Evolutionary conservation across 2,329 filamentous ascomycete species (phyloP), one percentile per base, ranked within the genome.

Genomic region (Scedosporium apiospermum): DNA sequence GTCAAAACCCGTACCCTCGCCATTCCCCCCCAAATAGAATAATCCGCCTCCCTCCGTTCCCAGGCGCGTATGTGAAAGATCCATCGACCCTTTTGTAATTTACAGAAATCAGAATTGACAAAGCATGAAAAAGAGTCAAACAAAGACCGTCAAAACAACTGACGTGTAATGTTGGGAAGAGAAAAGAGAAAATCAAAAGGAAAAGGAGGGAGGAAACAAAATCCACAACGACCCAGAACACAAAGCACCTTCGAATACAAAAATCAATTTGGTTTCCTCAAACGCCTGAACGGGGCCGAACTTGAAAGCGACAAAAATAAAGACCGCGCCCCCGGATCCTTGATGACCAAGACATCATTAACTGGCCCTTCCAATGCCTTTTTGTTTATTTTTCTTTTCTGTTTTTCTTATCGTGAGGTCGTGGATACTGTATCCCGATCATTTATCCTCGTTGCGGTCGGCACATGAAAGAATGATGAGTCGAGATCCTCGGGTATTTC

Each of bases 171-270:
- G 57, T 46, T 44, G 59, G 61, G 62, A 41, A 63, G 44, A 62
- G 57, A 62, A 65, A 53, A 42, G 27, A 60, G 41, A 62, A 62
- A 65, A 58, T 21, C 51, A 62, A 64, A 57, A 42, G 26, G 57
- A 62, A 64, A 59, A 58, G 63, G 63, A 64, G 67, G 64, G 65
- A 63, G 63, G 63, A 64, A 61, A 66, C 62, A 66, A 66, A 64
- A 65, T 66, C 64, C 67, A 62, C 61, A 69, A 65, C 55, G 21
- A n/a, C 55, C 55, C 18, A 9, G 46, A 18, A 51, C n/a, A 6
- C 5, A 51, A 51, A 51, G 46, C n/a, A 23, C 46, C 30, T 34
- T 58, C 14, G 16, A 38, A 38, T 26, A 61, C 21, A n/a, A 44
- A 60, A 44, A 60, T 14, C 18, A 57, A 23, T 58, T 38, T 34